These are phyloP conservation scores for Lactifluus volemus DNA, from an alignment of 768 basidiomycete species.

Conservation along the genomic window DNA sequence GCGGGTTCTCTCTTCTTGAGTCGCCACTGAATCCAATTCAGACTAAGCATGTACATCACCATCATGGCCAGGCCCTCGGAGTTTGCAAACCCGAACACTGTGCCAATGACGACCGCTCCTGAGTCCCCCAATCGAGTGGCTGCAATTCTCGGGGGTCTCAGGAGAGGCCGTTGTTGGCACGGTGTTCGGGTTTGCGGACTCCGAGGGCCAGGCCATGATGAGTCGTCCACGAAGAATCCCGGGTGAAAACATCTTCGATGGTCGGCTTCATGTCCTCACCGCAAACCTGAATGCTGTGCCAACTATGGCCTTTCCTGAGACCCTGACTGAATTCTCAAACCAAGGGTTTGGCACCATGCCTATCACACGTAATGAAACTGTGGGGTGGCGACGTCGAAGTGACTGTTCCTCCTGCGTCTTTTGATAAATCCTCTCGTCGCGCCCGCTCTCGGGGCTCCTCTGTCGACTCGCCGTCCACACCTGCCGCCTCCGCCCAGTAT, in stretches of 20 bases:
- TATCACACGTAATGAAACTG: constrained; percentile 38
- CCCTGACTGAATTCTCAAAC: constrained; percentile 48
- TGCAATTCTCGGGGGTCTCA: constrained; percentile 21
- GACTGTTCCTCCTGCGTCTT: constrained; percentile 30
- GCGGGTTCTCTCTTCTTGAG: constrained; percentile 16
- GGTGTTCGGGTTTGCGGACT: constrained; percentile 14
- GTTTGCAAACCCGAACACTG: constrained; percentile 18
- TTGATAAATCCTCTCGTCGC: constrained; percentile 28
- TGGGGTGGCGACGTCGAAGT: constrained; percentile 53
- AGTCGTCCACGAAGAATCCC: too few species aligned
- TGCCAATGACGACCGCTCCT: constrained; percentile 21
- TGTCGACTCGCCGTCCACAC: constrained; percentile 17
- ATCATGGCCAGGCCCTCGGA: background rate
- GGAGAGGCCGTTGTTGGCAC: constrained; percentile 21
- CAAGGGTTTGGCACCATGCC: constrained; percentile 46
- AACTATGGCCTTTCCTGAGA: constrained; percentile 23
- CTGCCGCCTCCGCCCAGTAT: background rate
- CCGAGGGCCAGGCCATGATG: background rate
- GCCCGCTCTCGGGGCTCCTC: constrained; percentile 21
- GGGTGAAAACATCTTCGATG: too few species aligned
- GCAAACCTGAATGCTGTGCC: constrained; percentile 28
- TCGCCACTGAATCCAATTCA: constrained; percentile 3
- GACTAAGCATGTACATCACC: constrained; percentile 4
- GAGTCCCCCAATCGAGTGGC: background rate
- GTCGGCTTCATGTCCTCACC: constrained; percentile 7